Conservation (phyloP, 2,329 filamentous ascomycete genomes). For the Dactylellina haptotyla region DNA sequence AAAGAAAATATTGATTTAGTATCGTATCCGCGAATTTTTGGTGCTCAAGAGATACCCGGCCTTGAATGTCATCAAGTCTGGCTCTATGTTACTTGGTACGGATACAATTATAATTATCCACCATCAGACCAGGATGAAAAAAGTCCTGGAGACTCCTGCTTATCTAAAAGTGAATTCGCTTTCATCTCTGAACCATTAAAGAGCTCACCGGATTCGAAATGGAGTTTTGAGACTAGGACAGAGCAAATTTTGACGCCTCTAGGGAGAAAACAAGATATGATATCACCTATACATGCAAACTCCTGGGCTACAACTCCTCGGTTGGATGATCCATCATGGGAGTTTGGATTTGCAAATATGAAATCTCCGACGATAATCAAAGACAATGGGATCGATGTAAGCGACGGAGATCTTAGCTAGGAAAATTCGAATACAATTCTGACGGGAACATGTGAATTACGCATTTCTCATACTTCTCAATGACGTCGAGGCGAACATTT, state of each 20-base stretch:
- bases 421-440: too few species aligned
- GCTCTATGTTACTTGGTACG: slow-evolving; percentile 30
- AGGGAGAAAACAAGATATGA: neutral
- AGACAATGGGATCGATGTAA: neutral
- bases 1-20: neutral
- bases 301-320: slow-evolving; percentile 1
- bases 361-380: slow-evolving; percentile 4
- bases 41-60: neutral
- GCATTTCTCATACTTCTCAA: too few species aligned
- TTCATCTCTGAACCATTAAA: slow-evolving; percentile 10
- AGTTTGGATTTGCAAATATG: slow-evolving; percentile 3
- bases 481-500: too few species aligned
- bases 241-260: slow-evolving; percentile 31
- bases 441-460: too few species aligned
- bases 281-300: neutral
- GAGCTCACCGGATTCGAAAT: neutral
- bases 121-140: neutral
- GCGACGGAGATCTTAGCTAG: neutral
- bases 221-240: slow-evolving; percentile 17
- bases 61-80: slow-evolving; percentile 36
- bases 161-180: slow-evolving; percentile 7
- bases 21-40: slow-evolving; percentile 22
- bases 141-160: neutral
- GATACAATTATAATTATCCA: slow-evolving; percentile 23
- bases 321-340: neutral